Base-by-base conservation (phyloP, 140 eudicot genomes). In the Cichorium intybus region DNA sequence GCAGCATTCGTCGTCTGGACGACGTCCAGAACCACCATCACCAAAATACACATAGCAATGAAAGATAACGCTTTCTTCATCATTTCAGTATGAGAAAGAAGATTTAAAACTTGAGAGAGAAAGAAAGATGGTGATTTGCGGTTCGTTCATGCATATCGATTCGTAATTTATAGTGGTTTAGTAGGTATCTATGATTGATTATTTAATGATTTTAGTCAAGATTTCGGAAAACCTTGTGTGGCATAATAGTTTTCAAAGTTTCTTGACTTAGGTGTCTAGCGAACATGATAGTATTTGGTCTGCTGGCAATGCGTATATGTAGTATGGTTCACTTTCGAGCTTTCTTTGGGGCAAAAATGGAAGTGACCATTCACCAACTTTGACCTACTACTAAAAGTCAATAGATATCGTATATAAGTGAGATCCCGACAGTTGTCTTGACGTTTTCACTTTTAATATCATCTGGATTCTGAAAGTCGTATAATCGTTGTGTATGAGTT, bases 361-460 rank as follows among this genome's bases (percentile, higher is more conserved):
- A 56, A 46, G 73, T 66, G 79, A 74, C 79, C 21, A 6, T 47
- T 52, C 39, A 74, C 79, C 79, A 74, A 57, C 73, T 17, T 65
- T 65, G 73, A 71, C 64, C 8, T 1, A 20, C 8, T 1, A 20
- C 46, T 37, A 56, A 20, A 53, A 73, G 51, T 65, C 55, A 5
- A 73, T 23, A 23, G 34, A 64, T 29, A 29, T 11, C 21, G 8
- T 52, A 10, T 2, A 56, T 12, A 53, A 22, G 4, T 59, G 10
- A 60, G 16, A n/a, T 60, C 37, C 15, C 3, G 15, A 22, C 48
- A 28, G 24, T 29, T 68, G 64, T 67, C 29, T 37, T 33, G 17
- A 31, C 4, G 22, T 27, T n/a, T n/a, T n/a, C n/a, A n/a, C n/a
- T n/a, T n/a, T n/a, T n/a, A n/a, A n/a, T n/a, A n/a, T n/a, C n/a